Evolutionary conservation across 108 stramenopile species (phyloP).

Genomic region (Nitzschia palea): DNA sequence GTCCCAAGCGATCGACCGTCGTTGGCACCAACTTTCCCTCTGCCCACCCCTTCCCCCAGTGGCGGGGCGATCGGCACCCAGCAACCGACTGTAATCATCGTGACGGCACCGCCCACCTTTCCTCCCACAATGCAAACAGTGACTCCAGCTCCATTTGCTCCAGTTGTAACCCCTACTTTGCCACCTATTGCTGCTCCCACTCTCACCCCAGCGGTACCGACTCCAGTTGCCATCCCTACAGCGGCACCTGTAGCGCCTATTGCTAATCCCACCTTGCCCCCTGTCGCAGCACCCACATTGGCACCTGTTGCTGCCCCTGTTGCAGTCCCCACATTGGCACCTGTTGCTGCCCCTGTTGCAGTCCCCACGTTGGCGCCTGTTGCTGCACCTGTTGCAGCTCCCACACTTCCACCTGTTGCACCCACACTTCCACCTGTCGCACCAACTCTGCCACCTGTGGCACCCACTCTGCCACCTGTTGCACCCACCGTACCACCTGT

Average conservation of each 20-base stretch:
- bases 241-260: not conserved
- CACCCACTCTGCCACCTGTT: not conserved
- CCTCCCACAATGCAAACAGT: too few species aligned
- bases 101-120: not conserved
- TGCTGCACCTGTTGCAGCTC: not conserved
- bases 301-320: not conserved
- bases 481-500: not conserved
- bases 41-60: slow-evolving; percentile 1
- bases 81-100: not conserved
- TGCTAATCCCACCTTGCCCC: too few species aligned
- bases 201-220: not conserved
- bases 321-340: not conserved
- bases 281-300: not conserved
- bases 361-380: not conserved
- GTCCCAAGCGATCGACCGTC: not conserved
- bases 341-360: slow-evolving; percentile 1
- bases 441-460: not conserved
- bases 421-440: not conserved
- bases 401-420: not conserved
- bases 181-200: not conserved
- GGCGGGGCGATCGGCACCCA: too few species aligned
- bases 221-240: not conserved
- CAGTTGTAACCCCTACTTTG: not conserved
- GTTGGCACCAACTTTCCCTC: not conserved
- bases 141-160: not conserved